Conservation (phyloP, 495 filamentous ascomycete genomes). For the Penicillium soppii region DNA sequence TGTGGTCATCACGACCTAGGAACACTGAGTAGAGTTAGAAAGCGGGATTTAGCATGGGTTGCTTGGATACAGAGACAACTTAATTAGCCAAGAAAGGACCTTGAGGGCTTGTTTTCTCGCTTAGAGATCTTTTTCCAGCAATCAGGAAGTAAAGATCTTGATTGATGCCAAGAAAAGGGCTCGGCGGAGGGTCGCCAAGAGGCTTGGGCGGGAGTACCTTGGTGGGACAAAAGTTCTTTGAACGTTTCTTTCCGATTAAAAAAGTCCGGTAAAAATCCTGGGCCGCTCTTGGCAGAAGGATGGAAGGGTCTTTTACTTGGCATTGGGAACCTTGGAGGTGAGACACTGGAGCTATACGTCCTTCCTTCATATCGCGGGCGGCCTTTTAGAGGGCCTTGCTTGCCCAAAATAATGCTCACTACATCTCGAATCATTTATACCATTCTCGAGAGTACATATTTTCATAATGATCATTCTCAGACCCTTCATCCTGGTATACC, state of each 20-base stretch:
- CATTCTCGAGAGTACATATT: neutral
- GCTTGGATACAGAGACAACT: neutral
- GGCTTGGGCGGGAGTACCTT: constrained; percentile 23
- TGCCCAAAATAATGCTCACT: neutral
- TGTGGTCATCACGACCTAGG: neutral
- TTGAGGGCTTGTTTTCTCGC: constrained; percentile 7
- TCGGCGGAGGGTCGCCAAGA: constrained; percentile 21
- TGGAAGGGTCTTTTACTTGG: constrained; percentile 13
- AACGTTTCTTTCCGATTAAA: neutral
- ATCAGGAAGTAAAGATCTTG: neutral
- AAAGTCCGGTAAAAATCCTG: neutral
- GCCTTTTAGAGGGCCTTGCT: neutral
- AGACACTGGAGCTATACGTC: neutral
- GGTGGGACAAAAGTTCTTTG: constrained; percentile 4
- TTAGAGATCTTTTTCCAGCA: neutral
- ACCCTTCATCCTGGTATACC: constrained; percentile 10
- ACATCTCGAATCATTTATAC: neutral
- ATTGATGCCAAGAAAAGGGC: constrained; percentile 15
- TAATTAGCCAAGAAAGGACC: constrained; percentile 14
- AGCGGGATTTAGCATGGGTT: neutral
- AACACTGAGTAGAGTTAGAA: neutral
- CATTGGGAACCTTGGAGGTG: constrained; percentile 12
- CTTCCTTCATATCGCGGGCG: neutral
- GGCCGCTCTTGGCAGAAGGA: constrained; percentile 10
- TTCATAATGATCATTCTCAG: constrained; percentile 11